Evolutionary conservation across 257 asterid genomes (phyloP).

Genomic region (Solanum tacnaense): DNA sequence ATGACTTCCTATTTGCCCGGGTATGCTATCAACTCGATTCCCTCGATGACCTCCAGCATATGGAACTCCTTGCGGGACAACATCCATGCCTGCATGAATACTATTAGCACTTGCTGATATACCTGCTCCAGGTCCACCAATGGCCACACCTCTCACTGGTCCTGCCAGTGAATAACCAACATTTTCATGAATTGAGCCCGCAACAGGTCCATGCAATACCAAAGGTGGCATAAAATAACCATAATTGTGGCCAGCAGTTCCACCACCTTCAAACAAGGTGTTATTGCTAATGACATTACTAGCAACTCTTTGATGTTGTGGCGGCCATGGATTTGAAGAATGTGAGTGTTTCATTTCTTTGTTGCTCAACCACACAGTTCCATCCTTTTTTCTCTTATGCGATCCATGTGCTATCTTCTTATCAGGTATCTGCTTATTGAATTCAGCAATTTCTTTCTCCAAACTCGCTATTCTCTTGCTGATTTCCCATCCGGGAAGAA

Average conservation of each 20-base stretch:
- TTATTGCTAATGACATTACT: background rate
- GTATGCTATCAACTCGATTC: constrained; percentile 10
- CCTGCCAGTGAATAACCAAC: background rate
- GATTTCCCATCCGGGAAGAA: constrained; percentile 75
- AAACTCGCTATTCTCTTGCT: constrained; percentile 32
- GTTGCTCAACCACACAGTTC: constrained; percentile 22
- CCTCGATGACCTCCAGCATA: constrained; percentile 16
- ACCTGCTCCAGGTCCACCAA: background rate
- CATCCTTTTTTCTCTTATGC: constrained; percentile 44
- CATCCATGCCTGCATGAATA: background rate
- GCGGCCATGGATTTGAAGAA: constrained; percentile 18
- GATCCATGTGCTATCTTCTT: constrained; percentile 15
- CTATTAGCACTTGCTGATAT: constrained; percentile 3
- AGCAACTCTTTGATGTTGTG: constrained; percentile 14
- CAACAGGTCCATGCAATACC: background rate
- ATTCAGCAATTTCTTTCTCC: constrained; percentile 39
- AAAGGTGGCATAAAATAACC: background rate
- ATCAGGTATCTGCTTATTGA: background rate
- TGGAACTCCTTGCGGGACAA: background rate
- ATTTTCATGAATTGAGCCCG: background rate
- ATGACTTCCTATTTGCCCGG: constrained; percentile 19
- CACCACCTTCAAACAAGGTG: background rate
- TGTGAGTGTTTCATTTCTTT: constrained; percentile 47
- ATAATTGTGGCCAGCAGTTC: constrained; percentile 10
- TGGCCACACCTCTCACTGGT: constrained; percentile 1